Evolutionary conservation across 1,139 yeast genomes (phyloP).

Genomic region (Pneumocystis wakefieldiae): DNA sequence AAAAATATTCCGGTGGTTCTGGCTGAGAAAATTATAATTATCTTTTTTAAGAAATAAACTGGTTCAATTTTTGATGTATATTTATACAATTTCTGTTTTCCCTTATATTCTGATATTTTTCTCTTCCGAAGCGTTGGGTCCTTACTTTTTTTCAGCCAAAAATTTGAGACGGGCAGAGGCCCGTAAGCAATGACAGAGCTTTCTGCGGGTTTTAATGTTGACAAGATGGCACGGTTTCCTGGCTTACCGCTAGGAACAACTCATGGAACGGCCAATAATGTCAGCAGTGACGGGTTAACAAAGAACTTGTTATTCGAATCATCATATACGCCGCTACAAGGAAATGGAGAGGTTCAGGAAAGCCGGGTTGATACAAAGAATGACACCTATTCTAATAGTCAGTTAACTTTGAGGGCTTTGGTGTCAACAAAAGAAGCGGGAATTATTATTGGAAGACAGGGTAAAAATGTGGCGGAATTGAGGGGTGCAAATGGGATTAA

Average conservation of each 20-base stretch:
- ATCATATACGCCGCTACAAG: neutral
- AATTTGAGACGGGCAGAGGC: neutral
- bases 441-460: slow-evolving; percentile 76
- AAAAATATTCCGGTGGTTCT: slow-evolving; percentile 36
- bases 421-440: slow-evolving; percentile 85
- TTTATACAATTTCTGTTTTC: no score
- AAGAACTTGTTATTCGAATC: neutral
- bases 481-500: slow-evolving; percentile 67
- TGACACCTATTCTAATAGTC: slow-evolving; percentile 15
- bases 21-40: slow-evolving; percentile 6
- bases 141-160: no score
- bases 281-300: neutral
- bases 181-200: neutral
- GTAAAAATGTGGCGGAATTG: slow-evolving; percentile 62
- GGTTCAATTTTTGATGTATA: no score
- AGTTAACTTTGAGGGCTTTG: slow-evolving; percentile 38
- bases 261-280: neutral
- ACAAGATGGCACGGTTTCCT: neutral
- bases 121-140: no score
- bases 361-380: neutral
- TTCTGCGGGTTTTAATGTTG: neutral
- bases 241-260: neutral
- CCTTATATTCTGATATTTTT: no score
- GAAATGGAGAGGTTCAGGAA: neutral
- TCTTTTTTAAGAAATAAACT: no score